Percentiles rank a stretch among this genome's conserved stretches.
Evolutionary conservation across 352 stramenopile genomes (phyloP).

Genomic region (Blastocystis sp.): DNA sequence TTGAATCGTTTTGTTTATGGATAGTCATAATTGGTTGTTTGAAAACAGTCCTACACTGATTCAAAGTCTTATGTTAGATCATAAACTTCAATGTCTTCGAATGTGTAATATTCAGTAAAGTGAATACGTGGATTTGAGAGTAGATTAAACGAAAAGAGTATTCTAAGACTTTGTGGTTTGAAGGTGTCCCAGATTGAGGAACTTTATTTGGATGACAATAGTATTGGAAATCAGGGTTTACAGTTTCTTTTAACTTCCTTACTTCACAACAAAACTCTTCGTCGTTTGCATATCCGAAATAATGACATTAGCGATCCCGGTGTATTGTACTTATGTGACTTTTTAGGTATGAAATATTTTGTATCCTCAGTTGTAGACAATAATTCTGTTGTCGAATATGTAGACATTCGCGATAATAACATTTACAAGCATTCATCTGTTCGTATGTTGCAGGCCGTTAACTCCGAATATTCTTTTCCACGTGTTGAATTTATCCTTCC

Average conservation of each 20-base stretch:
- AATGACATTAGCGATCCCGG: conserved; percentile 41
- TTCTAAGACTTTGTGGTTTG: neutral
- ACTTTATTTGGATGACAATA: conserved; percentile 54
- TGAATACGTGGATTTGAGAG: neutral
- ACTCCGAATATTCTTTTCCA: no score
- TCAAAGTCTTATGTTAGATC: neutral
- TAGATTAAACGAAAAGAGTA: conserved; percentile 12
- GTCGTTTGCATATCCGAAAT: conserved; percentile 23
- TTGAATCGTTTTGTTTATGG: neutral
- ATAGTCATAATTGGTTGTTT: conserved; percentile 47
- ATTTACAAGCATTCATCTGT: conserved; percentile 2
- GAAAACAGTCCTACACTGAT: conserved; percentile 1
- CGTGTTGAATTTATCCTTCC: no score
- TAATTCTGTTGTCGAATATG: neutral
- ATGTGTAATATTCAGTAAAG: conserved; percentile 50
- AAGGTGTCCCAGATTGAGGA: neutral
- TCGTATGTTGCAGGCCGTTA: neutral
- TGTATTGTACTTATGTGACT: neutral
- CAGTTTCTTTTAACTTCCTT: conserved; percentile 28
- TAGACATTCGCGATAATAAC: conserved; percentile 21
- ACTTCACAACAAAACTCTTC: neutral
- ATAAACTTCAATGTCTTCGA: neutral
- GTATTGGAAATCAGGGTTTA: neutral
- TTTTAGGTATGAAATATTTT: neutral
- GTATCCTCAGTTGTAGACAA: neutral